These are phyloP conservation scores for Blechomonas ayalai DNA, from an alignment of 208 protist genomes.

Conservation along the genomic window DNA sequence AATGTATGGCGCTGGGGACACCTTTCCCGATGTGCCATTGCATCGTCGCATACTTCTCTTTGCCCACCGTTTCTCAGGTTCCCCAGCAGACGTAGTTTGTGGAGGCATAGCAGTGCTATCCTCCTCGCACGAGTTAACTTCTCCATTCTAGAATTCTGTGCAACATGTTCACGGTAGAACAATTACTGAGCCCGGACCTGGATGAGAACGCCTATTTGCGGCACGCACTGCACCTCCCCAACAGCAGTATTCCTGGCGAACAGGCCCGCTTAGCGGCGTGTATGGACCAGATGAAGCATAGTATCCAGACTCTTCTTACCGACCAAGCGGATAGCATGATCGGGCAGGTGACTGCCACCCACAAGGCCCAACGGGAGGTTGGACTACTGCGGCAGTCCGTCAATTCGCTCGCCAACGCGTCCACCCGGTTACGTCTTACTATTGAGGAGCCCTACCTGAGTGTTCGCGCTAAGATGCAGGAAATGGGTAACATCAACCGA, in stretches of 20 bases:
- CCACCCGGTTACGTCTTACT: slow-evolving; percentile 42
- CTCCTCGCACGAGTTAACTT: not conserved
- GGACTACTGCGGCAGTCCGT: slow-evolving; percentile 33
- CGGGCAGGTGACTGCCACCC: slow-evolving; percentile 51
- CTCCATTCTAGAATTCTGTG: not conserved
- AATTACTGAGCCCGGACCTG: slow-evolving; percentile 60
- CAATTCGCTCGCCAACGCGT: slow-evolving; percentile 39
- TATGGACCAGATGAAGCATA: slow-evolving; percentile 29
- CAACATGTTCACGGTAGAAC: slow-evolving; percentile 60
- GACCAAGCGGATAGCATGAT: slow-evolving; percentile 57
- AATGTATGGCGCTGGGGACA: too few species aligned
- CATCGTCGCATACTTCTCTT: not conserved
- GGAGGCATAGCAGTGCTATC: slow-evolving; percentile 4
- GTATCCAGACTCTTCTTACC: slow-evolving; percentile 36
- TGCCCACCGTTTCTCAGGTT: not conserved
- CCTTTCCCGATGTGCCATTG: too few species aligned
- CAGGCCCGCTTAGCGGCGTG: slow-evolving; percentile 44
- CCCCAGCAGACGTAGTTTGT: too few species aligned
- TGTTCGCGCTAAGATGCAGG: slow-evolving; percentile 41
- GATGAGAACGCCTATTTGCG: slow-evolving; percentile 74
- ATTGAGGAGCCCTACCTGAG: slow-evolving; percentile 57
- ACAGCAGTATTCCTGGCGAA: slow-evolving; percentile 24
- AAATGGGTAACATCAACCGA: slow-evolving; percentile 51
- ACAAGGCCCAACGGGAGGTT: slow-evolving; percentile 42
- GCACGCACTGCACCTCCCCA: slow-evolving; percentile 49